Conservation (phyloP, 192 early-diverging fungal species). For the Hyaloraphidium curvatum region DNA sequence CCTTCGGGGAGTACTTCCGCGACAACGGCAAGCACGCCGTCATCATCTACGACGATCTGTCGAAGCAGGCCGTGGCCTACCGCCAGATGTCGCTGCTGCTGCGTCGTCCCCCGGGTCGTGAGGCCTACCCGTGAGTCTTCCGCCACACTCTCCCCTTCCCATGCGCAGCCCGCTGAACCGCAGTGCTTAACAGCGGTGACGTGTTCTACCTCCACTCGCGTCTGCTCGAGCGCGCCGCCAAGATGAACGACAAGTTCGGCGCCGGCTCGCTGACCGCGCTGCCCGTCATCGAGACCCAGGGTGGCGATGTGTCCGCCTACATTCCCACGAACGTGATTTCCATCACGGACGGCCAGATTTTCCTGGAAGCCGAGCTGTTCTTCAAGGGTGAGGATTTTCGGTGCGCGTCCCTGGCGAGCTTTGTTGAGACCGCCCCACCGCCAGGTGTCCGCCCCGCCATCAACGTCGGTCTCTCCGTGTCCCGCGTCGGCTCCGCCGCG, state of each 20-base stretch:
- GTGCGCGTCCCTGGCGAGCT: not conserved
- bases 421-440: not conserved
- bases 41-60: conserved; percentile 99
- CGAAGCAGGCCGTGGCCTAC: conserved; percentile 99
- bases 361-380: conserved; percentile 99
- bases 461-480: conserved; percentile 99
- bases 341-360: conserved; percentile 99
- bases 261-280: conserved; percentile 95
- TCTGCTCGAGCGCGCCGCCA: conserved; percentile 96
- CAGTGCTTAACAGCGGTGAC: conserved; percentile 54
- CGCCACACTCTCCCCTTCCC: no score
- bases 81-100: conserved; percentile 99
- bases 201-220: conserved; percentile 99
- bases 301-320: conserved; percentile 99
- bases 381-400: conserved; percentile 69
- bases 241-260: conserved; percentile 94
- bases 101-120: conserved; percentile 98
- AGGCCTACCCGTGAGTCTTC: conserved; percentile 69
- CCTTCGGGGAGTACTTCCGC: conserved; percentile 98
- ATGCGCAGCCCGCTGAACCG: no score
- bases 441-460: conserved; percentile 82
- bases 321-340: conserved; percentile 99
- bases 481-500: conserved; percentile 98
- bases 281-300: conserved; percentile 99
- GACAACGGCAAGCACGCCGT: conserved; percentile 96